Conservation (phyloP, 352 stramenopile genomes). For the Phytophthora cactorum region DNA sequence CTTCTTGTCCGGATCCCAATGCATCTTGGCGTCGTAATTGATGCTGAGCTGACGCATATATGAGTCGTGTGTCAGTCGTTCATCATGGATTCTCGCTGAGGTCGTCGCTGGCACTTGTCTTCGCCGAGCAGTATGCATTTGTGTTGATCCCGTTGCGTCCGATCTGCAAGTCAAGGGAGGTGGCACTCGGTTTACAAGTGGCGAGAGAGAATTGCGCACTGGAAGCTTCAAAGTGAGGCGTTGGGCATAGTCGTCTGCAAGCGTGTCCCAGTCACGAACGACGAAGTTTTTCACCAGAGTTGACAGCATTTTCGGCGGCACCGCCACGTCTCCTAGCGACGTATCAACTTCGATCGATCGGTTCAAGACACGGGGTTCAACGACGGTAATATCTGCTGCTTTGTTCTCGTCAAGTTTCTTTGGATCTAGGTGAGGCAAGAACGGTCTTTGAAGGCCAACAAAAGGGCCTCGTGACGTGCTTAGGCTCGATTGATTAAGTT, state of each 20-base stretch:
- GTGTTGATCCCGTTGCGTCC: background rate
- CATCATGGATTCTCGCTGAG: constrained; percentile 31
- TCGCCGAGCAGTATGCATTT: constrained; percentile 21
- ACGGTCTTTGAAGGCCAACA: constrained; percentile 13
- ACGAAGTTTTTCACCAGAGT: constrained; percentile 53
- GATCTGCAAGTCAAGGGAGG: constrained; percentile 20
- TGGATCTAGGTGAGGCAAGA: constrained; percentile 25
- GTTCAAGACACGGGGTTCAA: constrained; percentile 1
- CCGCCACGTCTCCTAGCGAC: constrained; percentile 27
- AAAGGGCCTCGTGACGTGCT: background rate
- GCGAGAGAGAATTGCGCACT: constrained; percentile 20
- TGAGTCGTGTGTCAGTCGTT: constrained; percentile 31
- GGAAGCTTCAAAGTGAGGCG: constrained; percentile 38
- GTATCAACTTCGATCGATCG: constrained; percentile 16
- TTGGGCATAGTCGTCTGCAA: constrained; percentile 44
- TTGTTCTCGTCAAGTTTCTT: constrained; percentile 24
- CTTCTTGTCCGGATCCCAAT: constrained; percentile 43
- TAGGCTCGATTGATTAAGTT: constrained; percentile 14
- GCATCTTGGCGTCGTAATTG: constrained; percentile 47
- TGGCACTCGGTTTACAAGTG: constrained; percentile 12
- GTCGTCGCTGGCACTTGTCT: constrained; percentile 10
- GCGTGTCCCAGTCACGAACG: constrained; percentile 47
- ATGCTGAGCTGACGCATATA: constrained; percentile 44
- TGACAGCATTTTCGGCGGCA: constrained; percentile 54
- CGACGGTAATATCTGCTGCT: background rate